These are phyloP conservation scores for Phoenix dactylifera DNA, from an alignment of 176 grass and related monocot genomes.

Conservation along the genomic window DNA sequence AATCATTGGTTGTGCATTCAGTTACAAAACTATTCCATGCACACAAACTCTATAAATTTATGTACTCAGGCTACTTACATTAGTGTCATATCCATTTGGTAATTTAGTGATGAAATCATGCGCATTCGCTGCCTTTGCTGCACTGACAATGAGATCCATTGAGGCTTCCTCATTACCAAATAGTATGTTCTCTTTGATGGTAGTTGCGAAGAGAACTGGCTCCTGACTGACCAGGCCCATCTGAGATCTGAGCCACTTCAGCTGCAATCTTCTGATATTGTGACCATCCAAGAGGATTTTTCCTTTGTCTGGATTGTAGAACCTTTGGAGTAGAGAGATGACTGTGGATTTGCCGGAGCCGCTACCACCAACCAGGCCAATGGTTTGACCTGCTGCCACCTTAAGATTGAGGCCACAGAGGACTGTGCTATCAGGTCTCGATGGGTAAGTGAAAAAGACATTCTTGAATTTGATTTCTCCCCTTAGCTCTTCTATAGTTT, in stretches of 20 bases:
- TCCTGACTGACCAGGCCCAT: constrained; percentile 23
- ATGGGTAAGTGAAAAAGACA: constrained; percentile 8
- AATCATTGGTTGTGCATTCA: background rate
- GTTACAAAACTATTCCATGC: background rate
- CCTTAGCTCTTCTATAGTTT: no score
- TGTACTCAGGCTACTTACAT: background rate
- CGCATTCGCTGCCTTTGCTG: constrained; percentile 12
- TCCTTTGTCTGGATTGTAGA: constrained; percentile 4
- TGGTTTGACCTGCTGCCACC: constrained; percentile 5
- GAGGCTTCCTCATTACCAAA: constrained; percentile 14
- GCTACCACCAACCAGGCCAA: constrained; percentile 9
- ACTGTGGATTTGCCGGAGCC: constrained; percentile 15
- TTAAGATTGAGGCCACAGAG: constrained; percentile 4
- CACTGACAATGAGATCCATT: background rate
- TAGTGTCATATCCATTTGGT: constrained; percentile 4
- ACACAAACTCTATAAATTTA: background rate
- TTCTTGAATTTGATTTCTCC: background rate
- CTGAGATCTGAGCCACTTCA: constrained; percentile 14
- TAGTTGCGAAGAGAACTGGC: constrained; percentile 9
- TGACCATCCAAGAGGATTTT: constrained; percentile 10
- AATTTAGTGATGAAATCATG: constrained; percentile 15
- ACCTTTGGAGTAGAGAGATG: constrained; percentile 5
- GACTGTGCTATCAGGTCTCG: constrained; percentile 1
- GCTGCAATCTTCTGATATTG: constrained; percentile 9
- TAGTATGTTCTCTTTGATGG: constrained; percentile 16